A percentile compares a stretch with the other conserved stretches of the same genome.
phyloP scores from a whole-genome alignment of 2,329 filamentous ascomycete species.

The Curvularia lunata region DNA sequence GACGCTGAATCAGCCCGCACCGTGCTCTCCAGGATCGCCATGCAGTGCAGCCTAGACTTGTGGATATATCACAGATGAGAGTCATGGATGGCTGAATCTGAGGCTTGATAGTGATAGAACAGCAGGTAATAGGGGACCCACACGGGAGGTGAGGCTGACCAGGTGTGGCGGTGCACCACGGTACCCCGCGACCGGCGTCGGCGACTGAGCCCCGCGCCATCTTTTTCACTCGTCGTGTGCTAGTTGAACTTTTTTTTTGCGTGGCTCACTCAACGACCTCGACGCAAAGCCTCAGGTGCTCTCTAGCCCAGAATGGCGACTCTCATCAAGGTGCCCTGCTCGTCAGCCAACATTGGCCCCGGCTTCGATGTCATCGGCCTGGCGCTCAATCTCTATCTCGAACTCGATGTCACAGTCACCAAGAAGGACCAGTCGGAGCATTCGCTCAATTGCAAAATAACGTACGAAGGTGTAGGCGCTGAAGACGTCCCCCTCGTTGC shows the following conservation, averaged over 20 bases:
- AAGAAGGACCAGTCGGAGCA: slow-evolving; percentile 58
- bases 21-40: neutral
- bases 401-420: slow-evolving; percentile 79
- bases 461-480: slow-evolving; percentile 84
- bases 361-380: slow-evolving; percentile 98
- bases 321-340: slow-evolving; percentile 85
- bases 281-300: slow-evolving; percentile 19
- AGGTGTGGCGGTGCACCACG: slow-evolving; percentile 10
- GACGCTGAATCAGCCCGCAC: neutral
- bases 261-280: slow-evolving; percentile 9
- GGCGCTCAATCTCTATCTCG: slow-evolving; percentile 90
- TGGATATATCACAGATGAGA: neutral
- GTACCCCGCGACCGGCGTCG: slow-evolving; percentile 18
- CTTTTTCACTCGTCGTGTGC: slow-evolving; percentile 15
- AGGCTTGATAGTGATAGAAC: neutral
- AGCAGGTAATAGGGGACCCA: neutral
- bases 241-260: slow-evolving; percentile 13
- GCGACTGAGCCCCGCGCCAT: slow-evolving; percentile 21
- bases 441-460: slow-evolving; percentile 84
- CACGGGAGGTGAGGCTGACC: neutral
- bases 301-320: slow-evolving; percentile 37
- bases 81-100: neutral
- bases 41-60: neutral
- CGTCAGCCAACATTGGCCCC: slow-evolving; percentile 94
- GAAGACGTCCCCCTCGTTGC: slow-evolving; percentile 83